Evolutionary conservation across 2,329 filamentous ascomycete species (phyloP).

Genomic region (Scopulariopsis brevicaulis): DNA sequence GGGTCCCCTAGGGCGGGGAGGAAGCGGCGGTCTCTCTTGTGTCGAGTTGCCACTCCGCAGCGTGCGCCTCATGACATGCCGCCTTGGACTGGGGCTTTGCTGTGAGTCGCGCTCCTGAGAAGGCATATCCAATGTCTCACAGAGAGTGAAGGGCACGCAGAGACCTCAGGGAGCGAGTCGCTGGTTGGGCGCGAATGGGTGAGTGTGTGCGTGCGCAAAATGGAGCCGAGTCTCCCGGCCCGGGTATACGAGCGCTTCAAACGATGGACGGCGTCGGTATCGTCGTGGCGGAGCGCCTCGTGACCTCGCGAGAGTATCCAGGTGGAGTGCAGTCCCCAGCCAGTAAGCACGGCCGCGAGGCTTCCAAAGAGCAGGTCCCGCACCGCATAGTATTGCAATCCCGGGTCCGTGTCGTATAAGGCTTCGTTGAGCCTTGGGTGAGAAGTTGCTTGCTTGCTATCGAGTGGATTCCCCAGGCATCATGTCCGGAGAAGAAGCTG

Average conservation of each 20-base stretch:
- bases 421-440: not conserved
- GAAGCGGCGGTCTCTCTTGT: constrained; percentile 27
- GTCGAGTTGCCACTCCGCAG: constrained; percentile 34
- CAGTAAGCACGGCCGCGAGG: not conserved
- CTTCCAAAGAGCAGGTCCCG: not conserved
- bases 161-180: not conserved
- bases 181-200: not conserved
- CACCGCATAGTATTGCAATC: not conserved
- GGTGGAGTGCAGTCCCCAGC: not conserved
- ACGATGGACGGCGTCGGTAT: not conserved
- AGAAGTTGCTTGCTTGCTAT: not conserved
- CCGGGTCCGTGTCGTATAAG: not conserved
- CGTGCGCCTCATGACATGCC: constrained; percentile 51
- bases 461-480: not conserved
- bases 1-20: constrained; percentile 15
- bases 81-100: constrained; percentile 46
- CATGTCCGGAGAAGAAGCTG: not conserved
- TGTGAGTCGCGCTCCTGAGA: not conserved
- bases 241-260: not conserved
- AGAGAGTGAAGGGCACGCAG: not conserved
- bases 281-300: not conserved
- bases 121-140: not conserved
- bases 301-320: not conserved
- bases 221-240: not conserved
- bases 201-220: not conserved